A percentile compares a stretch with the other conserved stretches of the same genome.
Conservation (phyloP, 176 grass and related monocot species). For the Tuctoria greenei region DNA sequence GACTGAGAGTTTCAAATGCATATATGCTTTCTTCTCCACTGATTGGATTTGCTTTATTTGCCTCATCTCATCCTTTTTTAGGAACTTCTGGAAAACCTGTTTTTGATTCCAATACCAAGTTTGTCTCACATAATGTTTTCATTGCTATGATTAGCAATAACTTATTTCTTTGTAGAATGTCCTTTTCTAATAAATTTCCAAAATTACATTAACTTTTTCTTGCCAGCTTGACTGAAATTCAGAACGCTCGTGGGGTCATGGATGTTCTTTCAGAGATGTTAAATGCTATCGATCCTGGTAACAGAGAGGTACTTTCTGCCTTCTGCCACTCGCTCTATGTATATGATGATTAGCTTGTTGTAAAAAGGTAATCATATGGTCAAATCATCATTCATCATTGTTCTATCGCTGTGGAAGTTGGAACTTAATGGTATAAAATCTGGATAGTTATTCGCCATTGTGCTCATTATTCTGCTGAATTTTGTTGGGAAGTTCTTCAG, state of each 20-base stretch:
- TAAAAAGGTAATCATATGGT: neutral
- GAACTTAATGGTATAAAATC: constrained; percentile 3
- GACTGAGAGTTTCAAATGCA: neutral
- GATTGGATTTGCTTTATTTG: neutral
- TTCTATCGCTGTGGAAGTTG: neutral
- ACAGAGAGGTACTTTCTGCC: constrained; percentile 69
- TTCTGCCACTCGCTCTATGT: neutral
- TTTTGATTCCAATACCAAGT: constrained; percentile 24
- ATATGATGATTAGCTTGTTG: neutral
- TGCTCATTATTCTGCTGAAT: constrained; percentile 4
- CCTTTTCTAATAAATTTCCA: neutral
- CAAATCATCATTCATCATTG: neutral
- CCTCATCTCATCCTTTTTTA: constrained; percentile 7
- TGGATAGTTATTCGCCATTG: constrained; percentile 21
- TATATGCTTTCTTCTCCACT: neutral
- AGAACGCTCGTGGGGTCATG: constrained; percentile 81
- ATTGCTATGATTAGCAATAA: constrained; percentile 27
- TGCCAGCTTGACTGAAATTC: constrained; percentile 73
- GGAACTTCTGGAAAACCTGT: neutral
- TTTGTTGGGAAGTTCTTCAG: neutral
- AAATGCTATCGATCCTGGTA: constrained; percentile 90
- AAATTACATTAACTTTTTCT: constrained; percentile 30
- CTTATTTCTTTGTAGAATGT: constrained; percentile 7
- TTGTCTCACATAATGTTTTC: neutral
- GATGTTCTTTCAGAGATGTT: constrained; percentile 96